Conservation (phyloP, 805 yeast species). For the Nematodospora valgi region DNA sequence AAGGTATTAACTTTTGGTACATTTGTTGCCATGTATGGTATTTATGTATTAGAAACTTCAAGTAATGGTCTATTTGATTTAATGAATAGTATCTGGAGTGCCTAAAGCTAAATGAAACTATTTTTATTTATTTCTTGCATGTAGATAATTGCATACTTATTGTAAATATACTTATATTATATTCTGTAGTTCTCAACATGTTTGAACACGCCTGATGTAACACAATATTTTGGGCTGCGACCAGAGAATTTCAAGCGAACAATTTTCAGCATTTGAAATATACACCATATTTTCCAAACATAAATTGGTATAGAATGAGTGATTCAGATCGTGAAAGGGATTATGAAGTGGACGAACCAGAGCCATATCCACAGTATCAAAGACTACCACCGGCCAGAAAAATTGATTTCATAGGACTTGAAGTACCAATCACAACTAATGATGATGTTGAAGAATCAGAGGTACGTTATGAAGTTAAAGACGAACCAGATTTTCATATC, state of each 20-base stretch:
- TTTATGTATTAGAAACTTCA: constrained; percentile 77
- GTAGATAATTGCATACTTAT: too few relatives aligned
- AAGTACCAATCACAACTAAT: constrained; percentile 3
- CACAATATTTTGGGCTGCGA: too few relatives aligned
- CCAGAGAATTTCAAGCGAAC: too few relatives aligned
- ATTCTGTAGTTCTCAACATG: too few relatives aligned
- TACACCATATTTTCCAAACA: background rate
- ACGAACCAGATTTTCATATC: constrained; percentile 28
- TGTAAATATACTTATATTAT: too few relatives aligned
- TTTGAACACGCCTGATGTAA: too few relatives aligned
- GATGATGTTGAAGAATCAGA: constrained; percentile 11
- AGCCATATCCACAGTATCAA: constrained; percentile 8
- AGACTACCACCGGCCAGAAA: constrained; percentile 4
- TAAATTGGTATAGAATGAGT: constrained; percentile 9
- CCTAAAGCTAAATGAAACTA: constrained; percentile 20
- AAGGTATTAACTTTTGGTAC: constrained; percentile 71
- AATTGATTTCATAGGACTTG: constrained; percentile 8
- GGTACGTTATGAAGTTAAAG: constrained; percentile 32
- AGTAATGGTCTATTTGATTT: constrained; percentile 76
- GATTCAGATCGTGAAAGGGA: constrained; percentile 12
- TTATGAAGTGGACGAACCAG: constrained; percentile 5
- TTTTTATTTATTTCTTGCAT: too few relatives aligned
- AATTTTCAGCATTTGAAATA: background rate
- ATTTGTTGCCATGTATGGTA: constrained; percentile 66
- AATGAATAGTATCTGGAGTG: constrained; percentile 59